Percentiles rank a stretch among this genome's conserved stretches.
Conservation (phyloP, 192 early-diverging fungal species). For the Linnemannia exigua region DNA sequence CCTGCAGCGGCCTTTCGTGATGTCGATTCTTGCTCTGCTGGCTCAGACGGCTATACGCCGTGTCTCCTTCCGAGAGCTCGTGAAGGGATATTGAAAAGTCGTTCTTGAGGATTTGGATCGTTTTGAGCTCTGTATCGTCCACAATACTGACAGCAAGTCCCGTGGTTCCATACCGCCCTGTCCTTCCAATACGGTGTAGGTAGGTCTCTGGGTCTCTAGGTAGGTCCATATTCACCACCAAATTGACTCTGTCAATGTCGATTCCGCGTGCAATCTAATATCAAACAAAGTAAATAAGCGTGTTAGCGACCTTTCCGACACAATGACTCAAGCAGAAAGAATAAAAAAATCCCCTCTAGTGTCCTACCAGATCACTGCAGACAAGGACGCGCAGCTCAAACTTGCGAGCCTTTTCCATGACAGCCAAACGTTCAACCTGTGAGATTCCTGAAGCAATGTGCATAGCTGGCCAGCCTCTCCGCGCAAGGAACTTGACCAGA, state of each 20-base stretch:
- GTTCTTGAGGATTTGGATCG: slow-evolving; percentile 45
- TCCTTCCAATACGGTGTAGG: slow-evolving; percentile 84
- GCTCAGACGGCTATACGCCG: slow-evolving; percentile 10
- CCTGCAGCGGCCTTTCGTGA: slow-evolving; percentile 37
- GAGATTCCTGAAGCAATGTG: slow-evolving; percentile 64
- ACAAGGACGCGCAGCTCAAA: slow-evolving; percentile 69
- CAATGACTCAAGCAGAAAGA: neutral
- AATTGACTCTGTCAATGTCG: slow-evolving; percentile 79
- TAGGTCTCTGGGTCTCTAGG: slow-evolving; percentile 79
- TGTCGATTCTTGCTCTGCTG: slow-evolving; percentile 31
- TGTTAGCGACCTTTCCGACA: neutral
- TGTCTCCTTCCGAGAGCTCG: neutral
- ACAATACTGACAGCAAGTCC: slow-evolving; percentile 69
- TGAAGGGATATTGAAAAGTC: slow-evolving; percentile 38
- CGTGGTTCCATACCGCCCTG: slow-evolving; percentile 81
- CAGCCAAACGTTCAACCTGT: slow-evolving; percentile 60
- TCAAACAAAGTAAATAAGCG: neutral
- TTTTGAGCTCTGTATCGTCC: slow-evolving; percentile 45
- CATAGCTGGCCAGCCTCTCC: slow-evolving; percentile 64
- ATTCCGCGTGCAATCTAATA: slow-evolving; percentile 73
- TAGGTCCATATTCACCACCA: slow-evolving; percentile 85
- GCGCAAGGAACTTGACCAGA: slow-evolving; percentile 62
- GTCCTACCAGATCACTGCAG: slow-evolving; percentile 70
- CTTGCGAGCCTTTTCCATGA: slow-evolving; percentile 67
- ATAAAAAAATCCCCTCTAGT: neutral